Base-by-base conservation (phyloP, 257 asterid species). In the Nemophila menziesii region DNA sequence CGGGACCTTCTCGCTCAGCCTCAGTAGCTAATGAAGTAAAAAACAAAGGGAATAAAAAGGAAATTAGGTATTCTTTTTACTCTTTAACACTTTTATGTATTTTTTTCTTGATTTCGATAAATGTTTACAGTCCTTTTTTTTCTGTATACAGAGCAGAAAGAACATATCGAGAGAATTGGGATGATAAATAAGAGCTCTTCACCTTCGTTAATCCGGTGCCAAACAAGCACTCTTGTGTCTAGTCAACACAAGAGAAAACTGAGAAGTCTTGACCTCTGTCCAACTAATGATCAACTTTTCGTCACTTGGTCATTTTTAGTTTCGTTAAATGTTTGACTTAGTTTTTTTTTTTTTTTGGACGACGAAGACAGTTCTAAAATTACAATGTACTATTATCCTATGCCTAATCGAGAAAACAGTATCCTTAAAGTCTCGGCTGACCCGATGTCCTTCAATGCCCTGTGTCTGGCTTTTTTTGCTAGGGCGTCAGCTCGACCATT, bases 191-290 rank as follows among this genome's bases (percentile, higher is more conserved):
- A 60, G 22, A 18, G 51, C 43, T 52, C 63, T 46, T 64, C 74
- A 11, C 60, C 77, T 19, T 27, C 36, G 36, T 46, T 20, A 39
- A 55, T 73, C 41, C 60, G 57, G 17, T 68, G 68, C 61, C 74
- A 65, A 26, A 46, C 69, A n/a, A 29, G 59, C 20, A 66, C 50
- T 52, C 20, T 63, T 24, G 26, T 62, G 12, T 42, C 71, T 23
- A 73, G 80, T 65, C 71, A 68, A 17, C 80, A 73, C 52, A 73
- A 68, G 54, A 73, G 80, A 60, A 73, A 62, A 66, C 44, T 73
- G 63, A 68, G 77, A 68, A 68, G 73, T 51, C 72, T 73, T 48
- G 50, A 57, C 33, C 36, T 61, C 12, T 68, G 74, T 48, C 80
- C 77, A 1, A 51, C 74, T 37, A 73, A 65, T 43, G 73, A 68